Evolutionary conservation across 371 early-diverging fungal genomes (phyloP).

Genomic region (Mucor lusitanicus): DNA sequence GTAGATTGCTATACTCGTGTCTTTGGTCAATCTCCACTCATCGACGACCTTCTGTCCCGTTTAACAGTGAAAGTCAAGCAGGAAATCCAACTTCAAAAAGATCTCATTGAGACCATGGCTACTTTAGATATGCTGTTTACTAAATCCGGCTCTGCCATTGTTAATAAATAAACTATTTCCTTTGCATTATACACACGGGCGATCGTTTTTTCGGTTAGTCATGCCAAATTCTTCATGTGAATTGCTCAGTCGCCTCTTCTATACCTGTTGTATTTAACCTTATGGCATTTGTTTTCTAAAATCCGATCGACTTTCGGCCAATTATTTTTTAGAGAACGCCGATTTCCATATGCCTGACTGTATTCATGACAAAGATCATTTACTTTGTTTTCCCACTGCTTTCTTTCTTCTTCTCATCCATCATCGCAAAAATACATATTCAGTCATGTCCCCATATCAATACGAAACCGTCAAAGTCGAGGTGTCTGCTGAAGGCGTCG

Average conservation of each 20-base stretch:
- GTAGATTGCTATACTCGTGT: slow-evolving; percentile 82
- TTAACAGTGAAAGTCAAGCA: slow-evolving; percentile 66
- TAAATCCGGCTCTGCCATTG: slow-evolving; percentile 20
- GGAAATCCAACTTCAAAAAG: slow-evolving; percentile 79
- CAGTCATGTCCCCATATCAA: slow-evolving; percentile 39
- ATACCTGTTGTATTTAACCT: too few species aligned
- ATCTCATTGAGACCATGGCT: slow-evolving; percentile 73
- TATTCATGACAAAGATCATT: slow-evolving; percentile 1
- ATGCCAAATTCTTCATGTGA: slow-evolving; percentile 11
- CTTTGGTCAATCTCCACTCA: slow-evolving; percentile 74
- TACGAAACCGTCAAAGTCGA: slow-evolving; percentile 65
- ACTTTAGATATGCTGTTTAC: slow-evolving; percentile 80
- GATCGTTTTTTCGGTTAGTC: not conserved
- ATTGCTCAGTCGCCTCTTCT: slow-evolving; percentile 3
- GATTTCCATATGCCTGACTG: too few species aligned
- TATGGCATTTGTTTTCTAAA: too few species aligned
- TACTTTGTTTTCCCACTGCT: not conserved
- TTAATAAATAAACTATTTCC: slow-evolving; percentile 14
- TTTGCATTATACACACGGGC: not conserved
- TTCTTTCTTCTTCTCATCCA: not conserved
- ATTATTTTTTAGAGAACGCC: too few species aligned
- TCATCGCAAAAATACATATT: not conserved
- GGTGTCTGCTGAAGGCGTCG: slow-evolving; percentile 62
- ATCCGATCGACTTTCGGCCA: too few species aligned
- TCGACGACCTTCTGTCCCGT: slow-evolving; percentile 65